Base-by-base conservation (phyloP, 768 basidiomycete genomes). In the Trichaptum fuscoviolaceum region DNA sequence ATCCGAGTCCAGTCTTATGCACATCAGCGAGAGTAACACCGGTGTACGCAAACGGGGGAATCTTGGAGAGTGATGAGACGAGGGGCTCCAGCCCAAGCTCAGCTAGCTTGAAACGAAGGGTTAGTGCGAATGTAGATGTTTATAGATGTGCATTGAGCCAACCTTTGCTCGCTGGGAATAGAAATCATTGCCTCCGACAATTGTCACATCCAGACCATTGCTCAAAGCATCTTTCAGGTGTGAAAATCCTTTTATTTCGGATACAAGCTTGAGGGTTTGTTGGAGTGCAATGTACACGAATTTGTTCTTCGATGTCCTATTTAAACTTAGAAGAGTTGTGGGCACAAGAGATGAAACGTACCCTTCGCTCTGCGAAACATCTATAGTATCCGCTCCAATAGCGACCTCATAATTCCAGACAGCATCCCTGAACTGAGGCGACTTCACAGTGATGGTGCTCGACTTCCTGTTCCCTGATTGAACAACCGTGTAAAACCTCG, bases 1-100 rank as follows among this genome's bases (percentile, higher is more conserved):
- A 98, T 57, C 97, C 97, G 62, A 99, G 86, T 9, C 97, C 97
- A 0, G 97, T 99, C 80, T 99, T 99, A 84, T 98, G 95, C n/a
- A 96, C 96, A 63, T 92, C 80, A 0, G 83, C 78, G 42, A 99
- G 81, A 0, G 76, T 78, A 62, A 90, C 89, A 65, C 87, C 85
- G 18, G 92, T 88, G 26, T 83, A 80, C 35, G 79, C 81, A 79
- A 99, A 98, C 0, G 92, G 91, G 2, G 87, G 79, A n/a, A 98
- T 85, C 62, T 83, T 78, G 0, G 80, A 74, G 30, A 97, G 83
- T 0, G 90, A 92, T 0, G 77, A 79, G 35, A 90, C 77, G 0
- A 86, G 88, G 30, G 87, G 77, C 1, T 90, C 86, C 26, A 94
- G 83, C 18, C 81, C 79, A 36, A 86, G 73, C 1, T 83, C 79